Percentiles rank a stretch among this genome's conserved stretches.
These are phyloP conservation scores for Metarhizium rileyi DNA, from an alignment of 2,329 filamentous ascomycete genomes.

Conservation along the genomic window DNA sequence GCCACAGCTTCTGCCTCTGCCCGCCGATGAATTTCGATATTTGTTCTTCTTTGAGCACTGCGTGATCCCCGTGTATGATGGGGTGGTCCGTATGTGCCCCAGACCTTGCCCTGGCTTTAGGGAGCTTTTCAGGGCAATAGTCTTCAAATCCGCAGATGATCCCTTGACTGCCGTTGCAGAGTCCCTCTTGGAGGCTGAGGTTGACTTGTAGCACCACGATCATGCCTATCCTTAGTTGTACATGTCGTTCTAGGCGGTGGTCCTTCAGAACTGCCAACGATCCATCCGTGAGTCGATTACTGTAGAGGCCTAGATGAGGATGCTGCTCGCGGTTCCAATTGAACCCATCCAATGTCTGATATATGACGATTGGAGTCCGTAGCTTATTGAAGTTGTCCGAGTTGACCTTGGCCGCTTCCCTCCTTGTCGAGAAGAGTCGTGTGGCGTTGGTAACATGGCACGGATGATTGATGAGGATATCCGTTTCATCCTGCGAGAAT, in stretches of 20 bases:
- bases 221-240: conserved; percentile 11
- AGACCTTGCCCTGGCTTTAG: conserved; percentile 5
- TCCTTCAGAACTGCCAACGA: conserved; percentile 6
- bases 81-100: background rate
- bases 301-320: background rate
- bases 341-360: background rate
- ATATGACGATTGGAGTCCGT: background rate
- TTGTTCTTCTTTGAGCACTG: background rate
- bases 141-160: conserved; percentile 14
- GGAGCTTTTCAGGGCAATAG: background rate
- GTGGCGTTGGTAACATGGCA: conserved; percentile 23
- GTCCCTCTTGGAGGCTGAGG: conserved; percentile 4
- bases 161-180: conserved; percentile 19
- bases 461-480: conserved; percentile 34
- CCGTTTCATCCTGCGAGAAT: conserved; percentile 26
- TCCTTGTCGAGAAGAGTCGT: conserved; percentile 8
- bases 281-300: conserved; percentile 1
- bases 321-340: background rate
- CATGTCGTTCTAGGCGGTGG: conserved; percentile 7
- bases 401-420: conserved; percentile 4
- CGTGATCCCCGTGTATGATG: background rate
- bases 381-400: background rate
- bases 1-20: conserved; percentile 8
- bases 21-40: conserved; percentile 4
- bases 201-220: conserved; percentile 17